Evolutionary conservation across 441 rosid genomes (phyloP).

Genomic region (Pelargonium cotyledonis): DNA sequence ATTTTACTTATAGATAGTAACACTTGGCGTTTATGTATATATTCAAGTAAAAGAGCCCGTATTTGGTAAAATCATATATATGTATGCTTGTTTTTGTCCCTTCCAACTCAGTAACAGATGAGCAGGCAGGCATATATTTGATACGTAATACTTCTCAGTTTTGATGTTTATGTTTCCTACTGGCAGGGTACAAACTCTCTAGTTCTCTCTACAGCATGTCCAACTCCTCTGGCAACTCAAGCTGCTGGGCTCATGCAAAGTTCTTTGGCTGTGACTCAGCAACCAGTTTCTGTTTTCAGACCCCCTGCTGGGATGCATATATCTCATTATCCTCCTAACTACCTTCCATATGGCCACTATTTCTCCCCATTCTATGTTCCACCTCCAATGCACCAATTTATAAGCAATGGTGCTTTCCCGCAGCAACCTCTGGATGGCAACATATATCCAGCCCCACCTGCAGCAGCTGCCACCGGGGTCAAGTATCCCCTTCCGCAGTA

Average conservation of each 20-base stretch:
- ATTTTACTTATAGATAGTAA: not conserved
- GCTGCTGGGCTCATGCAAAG: constrained; percentile 76
- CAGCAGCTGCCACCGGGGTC: constrained; percentile 59
- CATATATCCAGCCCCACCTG: constrained; percentile 69
- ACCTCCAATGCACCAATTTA: constrained; percentile 69
- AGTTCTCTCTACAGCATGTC: constrained; percentile 60
- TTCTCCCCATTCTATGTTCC: constrained; percentile 69
- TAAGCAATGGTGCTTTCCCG: constrained; percentile 68
- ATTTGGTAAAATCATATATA: not conserved
- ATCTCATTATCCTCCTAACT: constrained; percentile 81
- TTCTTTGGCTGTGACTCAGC: constrained; percentile 72
- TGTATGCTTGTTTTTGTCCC: not conserved
- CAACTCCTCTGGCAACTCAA: constrained; percentile 66
- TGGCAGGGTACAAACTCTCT: constrained; percentile 72
- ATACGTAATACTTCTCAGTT: constrained; percentile 6
- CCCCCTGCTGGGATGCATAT: constrained; percentile 78
- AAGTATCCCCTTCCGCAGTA: constrained; percentile 74
- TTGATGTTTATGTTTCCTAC: constrained; percentile 23
- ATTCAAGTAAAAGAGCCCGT: too few relatives aligned
- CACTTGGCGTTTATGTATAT: too few relatives aligned
- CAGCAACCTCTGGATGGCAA: constrained; percentile 79
- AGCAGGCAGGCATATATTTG: not conserved
- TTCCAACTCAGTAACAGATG: not conserved
- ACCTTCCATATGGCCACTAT: constrained; percentile 71
- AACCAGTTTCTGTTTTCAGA: constrained; percentile 70